A percentile compares a stretch with the other conserved stretches of the same genome.
Conservation (phyloP, 768 basidiomycete genomes). For the Termitomyces sp. region DNA sequence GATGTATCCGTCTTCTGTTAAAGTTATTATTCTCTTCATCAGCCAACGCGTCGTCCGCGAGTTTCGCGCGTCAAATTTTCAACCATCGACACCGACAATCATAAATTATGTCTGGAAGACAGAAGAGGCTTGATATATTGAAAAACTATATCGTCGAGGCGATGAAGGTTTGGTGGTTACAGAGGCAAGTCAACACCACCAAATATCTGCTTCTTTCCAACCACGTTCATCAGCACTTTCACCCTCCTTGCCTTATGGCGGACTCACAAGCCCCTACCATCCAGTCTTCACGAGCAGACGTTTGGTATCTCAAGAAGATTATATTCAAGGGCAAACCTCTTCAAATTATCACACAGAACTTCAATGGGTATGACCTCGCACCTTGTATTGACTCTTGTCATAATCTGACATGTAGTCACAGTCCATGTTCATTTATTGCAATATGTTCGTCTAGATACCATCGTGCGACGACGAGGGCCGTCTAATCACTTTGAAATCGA, state of each 20-base stretch:
- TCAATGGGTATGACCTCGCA: slow-evolving; percentile 60
- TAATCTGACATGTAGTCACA: slow-evolving; percentile 23
- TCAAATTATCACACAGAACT: slow-evolving; percentile 80
- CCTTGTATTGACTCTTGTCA: not conserved
- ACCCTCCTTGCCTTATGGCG: slow-evolving; percentile 3
- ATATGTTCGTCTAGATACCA: slow-evolving; percentile 53
- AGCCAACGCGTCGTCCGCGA: not conserved
- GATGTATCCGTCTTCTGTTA: not conserved
- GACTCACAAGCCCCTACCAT: slow-evolving; percentile 22
- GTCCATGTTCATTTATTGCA: slow-evolving; percentile 89
- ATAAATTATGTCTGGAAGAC: not conserved
- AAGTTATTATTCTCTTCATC: not conserved
- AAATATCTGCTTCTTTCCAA: not conserved
- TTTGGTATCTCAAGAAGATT: slow-evolving; percentile 78
- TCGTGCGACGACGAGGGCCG: not conserved
- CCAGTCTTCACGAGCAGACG: slow-evolving; percentile 48
- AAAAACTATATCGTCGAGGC: not conserved
- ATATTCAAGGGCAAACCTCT: slow-evolving; percentile 40
- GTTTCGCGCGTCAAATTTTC: not conserved
- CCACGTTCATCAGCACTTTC: not conserved
- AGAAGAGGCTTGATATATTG: too few species aligned
- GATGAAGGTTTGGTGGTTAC: not conserved
- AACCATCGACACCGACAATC: not conserved
- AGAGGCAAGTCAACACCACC: not conserved
- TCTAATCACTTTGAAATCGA: slow-evolving; percentile 4